Percentiles rank a stretch among this genome's conserved stretches.
Conservation (phyloP, 305 asterid species). For the Petunia hybrid region DNA sequence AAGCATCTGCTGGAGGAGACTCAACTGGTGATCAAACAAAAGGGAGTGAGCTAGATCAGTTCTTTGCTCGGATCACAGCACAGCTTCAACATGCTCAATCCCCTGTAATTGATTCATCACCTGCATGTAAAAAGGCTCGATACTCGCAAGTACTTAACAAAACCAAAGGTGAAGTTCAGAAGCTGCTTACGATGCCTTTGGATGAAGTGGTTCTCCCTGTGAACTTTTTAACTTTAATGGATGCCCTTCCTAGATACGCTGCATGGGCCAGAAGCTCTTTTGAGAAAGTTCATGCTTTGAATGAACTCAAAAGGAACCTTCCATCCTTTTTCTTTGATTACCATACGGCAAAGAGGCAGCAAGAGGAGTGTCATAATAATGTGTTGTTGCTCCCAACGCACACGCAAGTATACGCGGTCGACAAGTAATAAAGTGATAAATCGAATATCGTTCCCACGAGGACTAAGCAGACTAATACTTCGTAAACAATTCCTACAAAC, state of each 20-base stretch:
- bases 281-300: neutral
- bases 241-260: conserved; percentile 2
- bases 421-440: no score
- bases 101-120: neutral
- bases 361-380: neutral
- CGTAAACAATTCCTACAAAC: no score
- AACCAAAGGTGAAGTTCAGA: neutral
- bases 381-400: neutral
- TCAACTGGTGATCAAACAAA: no score
- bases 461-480: no score
- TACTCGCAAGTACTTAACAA: neutral
- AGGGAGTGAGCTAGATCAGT: neutral
- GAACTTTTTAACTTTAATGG: neutral
- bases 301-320: neutral
- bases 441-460: no score
- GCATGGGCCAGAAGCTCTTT: neutral
- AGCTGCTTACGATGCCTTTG: conserved; percentile 16
- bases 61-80: conserved; percentile 10
- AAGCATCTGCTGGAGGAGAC: neutral
- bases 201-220: conserved; percentile 1
- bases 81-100: neutral
- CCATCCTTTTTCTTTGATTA: neutral
- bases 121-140: neutral
- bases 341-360: neutral
- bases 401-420: no score